Percentiles rank a stretch among this genome's conserved stretches.
Conservation (phyloP, 768 basidiomycete species). For the Russula vinacea region DNA sequence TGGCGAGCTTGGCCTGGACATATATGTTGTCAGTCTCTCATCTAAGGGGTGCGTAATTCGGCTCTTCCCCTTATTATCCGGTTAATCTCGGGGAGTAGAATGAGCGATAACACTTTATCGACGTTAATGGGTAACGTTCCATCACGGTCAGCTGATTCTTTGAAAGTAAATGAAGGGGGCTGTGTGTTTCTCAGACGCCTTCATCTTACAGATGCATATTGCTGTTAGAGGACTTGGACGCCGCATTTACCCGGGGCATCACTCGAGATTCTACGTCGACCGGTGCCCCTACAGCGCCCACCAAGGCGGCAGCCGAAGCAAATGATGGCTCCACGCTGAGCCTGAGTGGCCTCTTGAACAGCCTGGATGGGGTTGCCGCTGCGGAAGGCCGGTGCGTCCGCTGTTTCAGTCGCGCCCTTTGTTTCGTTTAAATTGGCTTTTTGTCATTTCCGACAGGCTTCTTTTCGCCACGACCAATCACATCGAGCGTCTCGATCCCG, state of each 20-base stretch:
- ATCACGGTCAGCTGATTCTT: slow-evolving; percentile 51
- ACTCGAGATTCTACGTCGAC: slow-evolving; percentile 79
- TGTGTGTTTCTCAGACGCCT: slow-evolving; percentile 25
- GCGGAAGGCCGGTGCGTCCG: slow-evolving; percentile 75
- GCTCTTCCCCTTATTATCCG: slow-evolving; percentile 13
- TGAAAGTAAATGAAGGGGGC: slow-evolving; percentile 14
- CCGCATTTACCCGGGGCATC: slow-evolving; percentile 84
- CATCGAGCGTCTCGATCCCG: slow-evolving; percentile 88
- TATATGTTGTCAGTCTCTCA: slow-evolving; percentile 86
- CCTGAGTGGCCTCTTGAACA: slow-evolving; percentile 82
- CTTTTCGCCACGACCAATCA: slow-evolving; percentile 93
- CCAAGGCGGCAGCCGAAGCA: slow-evolving; percentile 39
- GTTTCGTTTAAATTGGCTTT: slow-evolving; percentile 7
- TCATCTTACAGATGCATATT: slow-evolving; percentile 69
- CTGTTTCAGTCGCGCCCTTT: slow-evolving; percentile 8
- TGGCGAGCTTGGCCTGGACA: slow-evolving; percentile 82
- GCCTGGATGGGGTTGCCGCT: slow-evolving; percentile 80
- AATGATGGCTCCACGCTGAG: slow-evolving; percentile 80
- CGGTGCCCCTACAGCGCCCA: slow-evolving; percentile 55
- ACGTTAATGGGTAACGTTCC: slow-evolving; percentile 88
- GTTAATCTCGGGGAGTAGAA: slow-evolving; percentile 45
- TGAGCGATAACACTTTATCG: slow-evolving; percentile 86
- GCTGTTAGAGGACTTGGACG: slow-evolving; percentile 91
- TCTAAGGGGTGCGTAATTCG: slow-evolving; percentile 66
- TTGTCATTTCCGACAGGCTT: slow-evolving; percentile 46